Base-by-base conservation (phyloP, 257 asterid species). In the Salvia rosmarinus region DNA sequence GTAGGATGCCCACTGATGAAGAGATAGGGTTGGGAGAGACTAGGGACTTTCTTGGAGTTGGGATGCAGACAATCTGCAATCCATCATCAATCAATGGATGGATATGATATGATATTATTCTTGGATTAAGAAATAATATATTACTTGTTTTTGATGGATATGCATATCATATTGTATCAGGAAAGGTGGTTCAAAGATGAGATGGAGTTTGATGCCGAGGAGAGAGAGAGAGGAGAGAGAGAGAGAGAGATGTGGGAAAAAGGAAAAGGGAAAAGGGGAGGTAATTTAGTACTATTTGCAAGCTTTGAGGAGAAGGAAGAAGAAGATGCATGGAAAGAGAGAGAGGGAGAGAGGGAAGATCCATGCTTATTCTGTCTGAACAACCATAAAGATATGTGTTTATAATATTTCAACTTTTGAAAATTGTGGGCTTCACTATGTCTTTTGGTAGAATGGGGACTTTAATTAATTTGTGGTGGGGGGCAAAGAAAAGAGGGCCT, bases 11-110 rank as follows among this genome's bases (percentile, higher is more conserved):
- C 9, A 25, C 20, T 44, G 79, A 62, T 59, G 77, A 78, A 44
- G 85, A 85, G 70, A 86, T 57, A 10, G 87, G 82, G 54, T 57
- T 37, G 9, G 95, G 93, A 25, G 88, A 88, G 79, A 93, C 98
- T 3, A 90, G 98, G 84, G 98, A 90, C 76, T 93, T 93, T 80
- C 91, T 93, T 77, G 98, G 98, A 6, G 98, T 92, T 71, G 97
- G 98, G 50, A 80, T 82, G 16, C 96, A 85, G 32, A 55, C 96
- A 61, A 83, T 92, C 54, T 90, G 95, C 81, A 90, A 83, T 75
- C 97, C 93, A 58, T 70, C 97, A 52, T 82, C 97, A 35, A 81
- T 93, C 80, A 85, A 85, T 69, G 95, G 94, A 79, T 93, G 95
- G 96, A 83, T 89, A 70, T 92, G 95, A 92, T 77, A 39, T 39